Base-by-base conservation (phyloP, 192 early-diverging fungal species). In the Backusella macrospora region DNA sequence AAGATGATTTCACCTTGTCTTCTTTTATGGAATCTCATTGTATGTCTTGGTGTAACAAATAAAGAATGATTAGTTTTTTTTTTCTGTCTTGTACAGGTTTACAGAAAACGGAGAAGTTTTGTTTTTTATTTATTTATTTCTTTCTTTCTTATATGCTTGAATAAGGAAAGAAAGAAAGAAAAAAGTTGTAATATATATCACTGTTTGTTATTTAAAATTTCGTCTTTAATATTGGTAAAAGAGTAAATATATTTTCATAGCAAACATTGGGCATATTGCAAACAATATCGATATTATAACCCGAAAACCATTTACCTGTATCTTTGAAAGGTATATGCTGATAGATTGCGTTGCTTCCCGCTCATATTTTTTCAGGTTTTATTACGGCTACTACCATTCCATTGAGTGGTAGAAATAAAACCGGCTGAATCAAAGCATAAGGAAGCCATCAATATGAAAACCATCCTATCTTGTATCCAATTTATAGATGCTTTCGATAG, bases 361-460 rank as follows among this genome's bases (percentile, higher is more conserved):
- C 49, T 18, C 18, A 18, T 9, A 52, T 16, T 52, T 52, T n/a
- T 4, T 23, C 49, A 12, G n/a, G 49, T n/a, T 52, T 52, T 18
- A 52, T n/a, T 52, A 52, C 49, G n/a, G n/a, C n/a, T n/a, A 1
- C 8, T 52, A 52, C 49, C 49, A 21, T 52, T n/a, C 49, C 49
- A 52, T 23, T 52, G 49, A 3, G 49, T 21, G 9, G 5, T 52
- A 21, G 49, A 52, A 52, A 52, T 9, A 52, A n/a, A 52, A 9
- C 49, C 49, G 21, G 49, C 49, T 9, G 49, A 16, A 52, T 52
- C 49, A 52, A 52, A 52, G 52, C 26, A 59, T 12, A 59, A 59
- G 52, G 18, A 59, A 59, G 5, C 52, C 52, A 59, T 59, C 52
- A 3, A 59, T n/a, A 59, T 18, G 52, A 26, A 59, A 21, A 59